Evolutionary conservation across 495 filamentous ascomycete species (phyloP), one percentile per base, ranked within the genome.

Genomic region (Cudoniella acicularis): DNA sequence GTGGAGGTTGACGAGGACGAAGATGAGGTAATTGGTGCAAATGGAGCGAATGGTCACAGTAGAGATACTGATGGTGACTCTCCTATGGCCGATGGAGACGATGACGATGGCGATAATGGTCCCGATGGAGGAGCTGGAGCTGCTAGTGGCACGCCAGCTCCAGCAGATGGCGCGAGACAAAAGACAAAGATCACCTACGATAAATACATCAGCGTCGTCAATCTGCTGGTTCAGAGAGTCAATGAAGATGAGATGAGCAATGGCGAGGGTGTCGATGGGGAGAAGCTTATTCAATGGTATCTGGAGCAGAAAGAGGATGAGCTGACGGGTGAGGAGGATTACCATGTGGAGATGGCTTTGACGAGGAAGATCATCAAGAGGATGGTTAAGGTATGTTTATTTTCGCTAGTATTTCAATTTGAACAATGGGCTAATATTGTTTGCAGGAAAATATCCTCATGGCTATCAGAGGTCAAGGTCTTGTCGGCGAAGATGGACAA

Each of bases 111-210:
- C 22, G 71, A 73, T 23, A 68, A 70, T 52, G 66, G 67, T 10
- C 66, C 74, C 30, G 70, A 66, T 40, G 61, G 71, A 13, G 69
- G 65, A 16, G 68, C 67, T 4, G 69, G 66, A 4, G 63, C 22
- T 64, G 71, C 27, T 13, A 49, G 24, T 21, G 45, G 48, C 24
- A 56, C 54, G 17, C 60, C 56, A 41, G 55, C 65, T 65, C 40
- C 68, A 67, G 40, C 65, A 64, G 52, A 45, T 23, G 47, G 48
- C 8, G 41, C 45, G 22, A 77, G 79, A 42, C 75, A 81, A 65
- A 90, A 88, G 76, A 93, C 90, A 42, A 94, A 93, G 68, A 91
- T 98, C 67, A 93, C 91, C 10, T 96, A 93, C 63, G 93, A 97
- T 67, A 95, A 94, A 73, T 99, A 96, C 72, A 90, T 92, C 70